Percentiles rank a stretch among this genome's conserved stretches.
Evolutionary conservation across 2,329 filamentous ascomycete genomes (phyloP).

Genomic region (Penicillium frequentans): DNA sequence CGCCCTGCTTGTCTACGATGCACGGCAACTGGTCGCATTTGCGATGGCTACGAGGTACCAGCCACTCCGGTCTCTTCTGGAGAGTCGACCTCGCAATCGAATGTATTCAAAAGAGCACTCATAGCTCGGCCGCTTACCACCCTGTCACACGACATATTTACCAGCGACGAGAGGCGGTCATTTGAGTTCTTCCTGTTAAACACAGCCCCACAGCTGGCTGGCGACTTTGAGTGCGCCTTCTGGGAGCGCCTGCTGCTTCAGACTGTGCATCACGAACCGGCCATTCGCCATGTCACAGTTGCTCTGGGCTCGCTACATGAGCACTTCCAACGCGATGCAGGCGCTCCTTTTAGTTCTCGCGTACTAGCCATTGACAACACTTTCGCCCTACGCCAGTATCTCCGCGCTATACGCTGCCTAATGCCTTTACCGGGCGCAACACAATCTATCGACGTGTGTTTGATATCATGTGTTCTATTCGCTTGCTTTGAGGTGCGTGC

Average conservation of each 20-base stretch:
- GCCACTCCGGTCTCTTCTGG: background rate
- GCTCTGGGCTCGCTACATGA: constrained; percentile 31
- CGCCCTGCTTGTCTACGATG: constrained; percentile 30
- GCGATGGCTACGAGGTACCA: constrained; percentile 27
- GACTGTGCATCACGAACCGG: constrained; percentile 25
- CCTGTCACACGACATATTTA: background rate
- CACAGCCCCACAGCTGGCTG: constrained; percentile 26
- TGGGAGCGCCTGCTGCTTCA: constrained; percentile 26
- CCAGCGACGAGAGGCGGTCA: constrained; percentile 26
- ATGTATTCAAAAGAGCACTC: background rate
- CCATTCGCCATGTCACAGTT: constrained; percentile 28
- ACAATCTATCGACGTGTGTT: constrained; percentile 12
- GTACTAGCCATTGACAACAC: background rate
- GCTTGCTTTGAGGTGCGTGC: constrained; percentile 24
- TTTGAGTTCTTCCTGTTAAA: constrained; percentile 34
- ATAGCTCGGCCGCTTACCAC: constrained; percentile 6
- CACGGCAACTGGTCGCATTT: constrained; percentile 32
- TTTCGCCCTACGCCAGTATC: constrained; percentile 2
- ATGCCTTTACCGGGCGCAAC: background rate
- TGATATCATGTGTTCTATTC: constrained; percentile 27
- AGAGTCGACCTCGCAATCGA: background rate
- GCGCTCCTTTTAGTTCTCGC: background rate
- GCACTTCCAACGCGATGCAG: constrained; percentile 11
- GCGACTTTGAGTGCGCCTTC: constrained; percentile 26
- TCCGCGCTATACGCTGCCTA: constrained; percentile 3